Percentiles rank a stretch among this genome's conserved stretches.
Evolutionary conservation across 2,329 filamentous ascomycete genomes (phyloP).

Genomic region (Sarocladium oryzae): DNA sequence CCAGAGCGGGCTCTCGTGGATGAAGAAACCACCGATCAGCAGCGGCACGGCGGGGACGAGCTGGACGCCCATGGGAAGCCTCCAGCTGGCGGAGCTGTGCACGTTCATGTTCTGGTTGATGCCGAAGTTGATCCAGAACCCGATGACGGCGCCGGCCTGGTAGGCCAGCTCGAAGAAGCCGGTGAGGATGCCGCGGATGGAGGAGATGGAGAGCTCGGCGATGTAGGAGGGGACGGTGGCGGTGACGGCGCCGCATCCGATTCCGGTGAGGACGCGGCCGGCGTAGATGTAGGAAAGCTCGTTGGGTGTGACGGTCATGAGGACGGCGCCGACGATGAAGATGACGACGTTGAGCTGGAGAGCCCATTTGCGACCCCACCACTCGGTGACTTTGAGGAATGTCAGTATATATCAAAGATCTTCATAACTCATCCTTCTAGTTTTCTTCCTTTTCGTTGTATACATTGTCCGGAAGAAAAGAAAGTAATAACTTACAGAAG

Average conservation of each 20-base stretch:
- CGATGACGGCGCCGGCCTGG: slow-evolving; percentile 44
- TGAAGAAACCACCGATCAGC: slow-evolving; percentile 36
- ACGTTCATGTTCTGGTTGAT: slow-evolving; percentile 33
- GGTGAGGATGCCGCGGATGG: slow-evolving; percentile 51
- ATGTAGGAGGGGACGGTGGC: slow-evolving; percentile 59
- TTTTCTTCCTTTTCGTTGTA: too few relatives aligned
- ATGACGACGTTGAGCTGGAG: slow-evolving; percentile 38
- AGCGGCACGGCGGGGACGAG: slow-evolving; percentile 38
- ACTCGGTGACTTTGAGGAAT: slow-evolving; percentile 33
- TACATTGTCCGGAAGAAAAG: too few relatives aligned
- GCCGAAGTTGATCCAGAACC: slow-evolving; percentile 45
- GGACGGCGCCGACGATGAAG: slow-evolving; percentile 37
- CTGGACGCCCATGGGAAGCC: slow-evolving; percentile 41
- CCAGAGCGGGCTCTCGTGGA: slow-evolving; percentile 36
- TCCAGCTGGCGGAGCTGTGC: slow-evolving; percentile 32
- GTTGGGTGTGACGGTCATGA: slow-evolving; percentile 34
- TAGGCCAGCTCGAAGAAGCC: slow-evolving; percentile 47
- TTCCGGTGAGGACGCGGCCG: slow-evolving; percentile 50
- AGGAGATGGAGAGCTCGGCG: slow-evolving; percentile 53
- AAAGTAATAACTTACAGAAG: slow-evolving; percentile 20
- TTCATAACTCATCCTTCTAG: too few relatives aligned
- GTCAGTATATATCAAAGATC: too few relatives aligned
- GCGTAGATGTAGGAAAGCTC: slow-evolving; percentile 43
- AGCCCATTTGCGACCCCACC: slow-evolving; percentile 43
- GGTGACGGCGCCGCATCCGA: slow-evolving; percentile 50